These are phyloP conservation scores for Suillus spraguei DNA, from an alignment of 768 basidiomycete genomes.

Conservation along the genomic window DNA sequence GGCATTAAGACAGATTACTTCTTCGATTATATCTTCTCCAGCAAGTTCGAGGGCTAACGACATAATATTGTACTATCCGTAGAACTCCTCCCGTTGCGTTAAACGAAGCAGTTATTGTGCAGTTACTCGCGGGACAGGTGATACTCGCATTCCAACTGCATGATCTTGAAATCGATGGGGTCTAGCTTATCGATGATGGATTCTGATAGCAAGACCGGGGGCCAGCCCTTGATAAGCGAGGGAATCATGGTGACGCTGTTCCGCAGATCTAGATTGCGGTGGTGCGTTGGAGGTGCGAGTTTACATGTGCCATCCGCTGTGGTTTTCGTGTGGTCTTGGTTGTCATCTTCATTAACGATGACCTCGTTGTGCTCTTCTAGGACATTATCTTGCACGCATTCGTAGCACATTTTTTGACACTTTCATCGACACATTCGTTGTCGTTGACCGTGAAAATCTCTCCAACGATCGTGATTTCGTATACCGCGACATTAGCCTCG, in stretches of 20 bases:
- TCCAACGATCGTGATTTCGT: neutral
- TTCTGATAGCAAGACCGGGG: neutral
- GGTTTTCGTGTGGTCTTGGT: neutral
- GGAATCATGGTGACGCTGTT: neutral
- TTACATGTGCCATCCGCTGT: neutral
- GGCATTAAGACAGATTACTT: neutral
- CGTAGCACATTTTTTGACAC: neutral
- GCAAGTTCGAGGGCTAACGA: neutral
- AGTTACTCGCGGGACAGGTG: neutral
- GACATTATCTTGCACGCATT: neutral
- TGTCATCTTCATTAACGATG: neutral
- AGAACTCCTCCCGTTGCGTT: neutral
- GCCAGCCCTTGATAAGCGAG: conserved; percentile 4
- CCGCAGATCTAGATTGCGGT: neutral
- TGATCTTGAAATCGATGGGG: conserved; percentile 1
- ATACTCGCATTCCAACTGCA: neutral
- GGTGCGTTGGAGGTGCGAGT: neutral
- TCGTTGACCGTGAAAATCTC: neutral
- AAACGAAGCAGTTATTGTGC: neutral
- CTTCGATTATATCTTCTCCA: neutral
- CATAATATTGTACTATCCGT: neutral
- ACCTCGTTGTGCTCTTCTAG: neutral
- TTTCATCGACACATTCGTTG: neutral
- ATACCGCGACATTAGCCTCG: too few relatives aligned
- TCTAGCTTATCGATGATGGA: neutral